phyloP scores from a whole-genome alignment of 2,329 filamentous ascomycete genomes.

The Coccinonectria pachysandricola region DNA sequence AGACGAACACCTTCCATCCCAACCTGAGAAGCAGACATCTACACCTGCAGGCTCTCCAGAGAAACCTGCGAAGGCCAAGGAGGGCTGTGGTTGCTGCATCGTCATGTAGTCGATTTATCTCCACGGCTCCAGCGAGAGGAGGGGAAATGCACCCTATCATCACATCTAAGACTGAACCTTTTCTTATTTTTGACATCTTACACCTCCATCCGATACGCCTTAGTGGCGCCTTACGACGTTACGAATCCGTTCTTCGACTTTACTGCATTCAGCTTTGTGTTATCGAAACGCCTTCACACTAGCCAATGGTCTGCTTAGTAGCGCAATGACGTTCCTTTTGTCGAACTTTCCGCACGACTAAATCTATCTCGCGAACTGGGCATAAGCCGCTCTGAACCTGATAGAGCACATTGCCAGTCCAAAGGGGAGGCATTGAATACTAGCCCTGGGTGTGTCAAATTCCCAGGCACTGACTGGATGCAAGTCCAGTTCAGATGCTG shows the following conservation, averaged over 20 bases:
- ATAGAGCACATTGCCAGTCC: no score
- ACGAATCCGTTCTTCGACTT: conserved; percentile 20
- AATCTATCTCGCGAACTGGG: conserved; percentile 4
- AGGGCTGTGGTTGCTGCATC: conserved; percentile 40
- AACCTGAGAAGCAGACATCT: conserved; percentile 9
- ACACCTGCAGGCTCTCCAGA: no score
- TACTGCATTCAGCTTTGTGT: conserved; percentile 22
- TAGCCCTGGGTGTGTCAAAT: no score
- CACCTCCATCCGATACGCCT: conserved; percentile 8
- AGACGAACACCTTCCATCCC: no score
- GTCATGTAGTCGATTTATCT: no score
- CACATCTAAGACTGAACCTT: no score
- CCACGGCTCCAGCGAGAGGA: no score
- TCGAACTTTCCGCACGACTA: conserved; percentile 6
- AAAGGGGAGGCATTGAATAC: no score
- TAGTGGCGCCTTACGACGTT: conserved; percentile 18
- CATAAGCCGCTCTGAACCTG: conserved; percentile 2
- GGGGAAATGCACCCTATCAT: no score
- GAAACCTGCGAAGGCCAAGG: conserved; percentile 29
- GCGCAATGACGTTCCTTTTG: conserved; percentile 19
- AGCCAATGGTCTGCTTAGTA: conserved; percentile 17
- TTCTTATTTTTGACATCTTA: no score
- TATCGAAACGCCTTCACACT: conserved; percentile 15
- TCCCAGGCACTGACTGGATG: no score
- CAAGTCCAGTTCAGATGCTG: no score